phyloP scores from a whole-genome alignment of 2,329 filamentous ascomycete genomes.

The Seiridium unicorne region DNA sequence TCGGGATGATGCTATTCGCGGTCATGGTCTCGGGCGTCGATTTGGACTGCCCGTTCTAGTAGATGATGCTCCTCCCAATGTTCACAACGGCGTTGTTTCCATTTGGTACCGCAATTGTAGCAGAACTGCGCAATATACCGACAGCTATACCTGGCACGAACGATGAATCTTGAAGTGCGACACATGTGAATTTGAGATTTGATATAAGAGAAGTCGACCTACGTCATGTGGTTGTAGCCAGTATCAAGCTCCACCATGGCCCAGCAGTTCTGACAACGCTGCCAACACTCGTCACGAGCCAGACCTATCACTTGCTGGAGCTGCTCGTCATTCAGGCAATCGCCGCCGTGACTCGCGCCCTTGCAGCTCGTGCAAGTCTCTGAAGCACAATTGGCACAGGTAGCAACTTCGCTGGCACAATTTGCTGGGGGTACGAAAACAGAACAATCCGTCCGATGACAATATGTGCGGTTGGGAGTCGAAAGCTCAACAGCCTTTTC shows the following conservation, averaged over 20 bases:
- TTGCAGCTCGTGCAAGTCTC: slow-evolving; percentile 55
- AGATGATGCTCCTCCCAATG: slow-evolving; percentile 37
- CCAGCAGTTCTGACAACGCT: slow-evolving; percentile 45
- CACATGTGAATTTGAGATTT: not conserved
- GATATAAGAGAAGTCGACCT: slow-evolving; percentile 21
- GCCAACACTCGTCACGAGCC: slow-evolving; percentile 46
- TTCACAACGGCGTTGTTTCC: slow-evolving; percentile 37
- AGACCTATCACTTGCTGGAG: slow-evolving; percentile 37
- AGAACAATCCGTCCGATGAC: slow-evolving; percentile 40
- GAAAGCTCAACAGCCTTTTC: slow-evolving; percentile 47
- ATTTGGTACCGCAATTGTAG: slow-evolving; percentile 41
- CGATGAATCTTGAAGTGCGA: not conserved
- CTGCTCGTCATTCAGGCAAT: slow-evolving; percentile 45
- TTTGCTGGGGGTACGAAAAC: slow-evolving; percentile 39
- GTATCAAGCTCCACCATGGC: slow-evolving; percentile 44
- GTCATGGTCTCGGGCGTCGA: slow-evolving; percentile 26
- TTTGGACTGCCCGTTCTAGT: slow-evolving; percentile 26
- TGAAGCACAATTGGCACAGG: slow-evolving; percentile 38
- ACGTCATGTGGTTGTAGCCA: slow-evolving; percentile 60
- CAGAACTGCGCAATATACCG: slow-evolving; percentile 47
- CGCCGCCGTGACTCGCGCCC: slow-evolving; percentile 35
- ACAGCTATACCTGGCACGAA: slow-evolving; percentile 35
- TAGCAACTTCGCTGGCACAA: slow-evolving; percentile 32
- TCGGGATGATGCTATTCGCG: not conserved
- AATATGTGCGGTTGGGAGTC: slow-evolving; percentile 50